Percentiles rank a stretch among this genome's conserved stretches.
Conservation (phyloP, 495 filamentous ascomycete species). For the Choiromyces venosus region DNA sequence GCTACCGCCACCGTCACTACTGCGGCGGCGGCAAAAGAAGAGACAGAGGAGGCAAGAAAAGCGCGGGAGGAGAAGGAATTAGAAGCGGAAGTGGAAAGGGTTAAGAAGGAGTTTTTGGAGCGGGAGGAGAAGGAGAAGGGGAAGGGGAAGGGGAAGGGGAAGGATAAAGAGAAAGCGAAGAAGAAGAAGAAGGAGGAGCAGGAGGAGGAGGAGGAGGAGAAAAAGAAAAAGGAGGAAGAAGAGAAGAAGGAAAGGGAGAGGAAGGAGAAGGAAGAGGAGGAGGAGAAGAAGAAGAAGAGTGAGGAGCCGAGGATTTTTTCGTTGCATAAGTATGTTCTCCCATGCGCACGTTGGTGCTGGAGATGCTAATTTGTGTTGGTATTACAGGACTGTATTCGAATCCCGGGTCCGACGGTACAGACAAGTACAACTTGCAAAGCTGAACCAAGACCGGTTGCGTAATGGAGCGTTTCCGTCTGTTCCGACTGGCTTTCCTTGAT, state of each 20-base stretch:
- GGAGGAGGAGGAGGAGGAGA: constrained; percentile 55
- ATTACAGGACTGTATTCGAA: constrained; percentile 71
- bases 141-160: constrained; percentile 51
- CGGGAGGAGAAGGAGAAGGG: constrained; percentile 61
- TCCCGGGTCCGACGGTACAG: constrained; percentile 72
- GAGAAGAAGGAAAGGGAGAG: constrained; percentile 47
- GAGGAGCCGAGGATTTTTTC: constrained; percentile 67
- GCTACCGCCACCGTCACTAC: constrained; percentile 75
- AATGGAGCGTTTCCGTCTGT: constrained; percentile 78
- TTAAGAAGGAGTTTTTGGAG: constrained; percentile 77
- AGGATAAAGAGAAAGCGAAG: constrained; percentile 48
- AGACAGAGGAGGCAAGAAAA: constrained; percentile 60
- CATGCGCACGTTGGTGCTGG: neutral
- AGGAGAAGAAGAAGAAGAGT: constrained; percentile 28
- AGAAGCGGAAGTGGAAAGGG: constrained; percentile 63
- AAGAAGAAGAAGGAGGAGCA: constrained; percentile 47
- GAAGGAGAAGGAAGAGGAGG: constrained; percentile 36
- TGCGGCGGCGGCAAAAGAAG: constrained; percentile 67
- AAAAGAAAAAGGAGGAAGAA: constrained; percentile 48
- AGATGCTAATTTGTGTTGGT: constrained; percentile 23
- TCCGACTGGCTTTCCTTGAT: constrained; percentile 47
- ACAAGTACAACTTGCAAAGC: constrained; percentile 70
- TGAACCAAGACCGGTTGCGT: constrained; percentile 73
- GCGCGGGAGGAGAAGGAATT: constrained; percentile 52
- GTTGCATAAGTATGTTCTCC: constrained; percentile 65